Base-by-base conservation (phyloP, 2,329 filamentous ascomycete species). In the Verticillium isaacii region DNA sequence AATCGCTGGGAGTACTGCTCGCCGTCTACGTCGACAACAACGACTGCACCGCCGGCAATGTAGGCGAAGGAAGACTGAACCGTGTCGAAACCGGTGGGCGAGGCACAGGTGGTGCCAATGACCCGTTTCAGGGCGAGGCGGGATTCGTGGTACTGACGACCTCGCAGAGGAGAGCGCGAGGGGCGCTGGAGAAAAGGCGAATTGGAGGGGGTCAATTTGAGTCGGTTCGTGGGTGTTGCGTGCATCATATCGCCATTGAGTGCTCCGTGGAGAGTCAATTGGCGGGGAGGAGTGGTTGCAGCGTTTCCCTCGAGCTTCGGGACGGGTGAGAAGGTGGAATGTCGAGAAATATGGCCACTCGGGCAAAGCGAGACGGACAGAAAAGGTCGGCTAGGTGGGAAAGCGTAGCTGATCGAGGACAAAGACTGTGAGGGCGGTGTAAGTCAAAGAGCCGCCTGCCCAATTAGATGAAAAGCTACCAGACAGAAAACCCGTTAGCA, bases 11-110 rank as follows among this genome's bases (percentile, higher is more conserved):
- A 84, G 70, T 84, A 85, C 58, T 80, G 75, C 71, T 90, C 82
- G 59, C 87, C 85, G 66, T 92, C 86, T 59, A 97, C 82, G 67
- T 91, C 88, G 8, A 93, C 92, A 19, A 98, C 86, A 0, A 99
- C 92, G n/a, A 92, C 94, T 54, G 94, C 92, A 11, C 93, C 95
- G 61, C 95, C 95, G 9, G 95, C 94, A 65, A 93, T 93, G 73
- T 96, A 95, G 61, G 93, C 93, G 75, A 98, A 97, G 58, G 84
- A 89, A 14, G 88, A 85, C 50, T 89, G 81, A 63, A 94, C 87
- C 66, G 86, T 88, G 72, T 96, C 93, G 75, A 99, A 96, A 65
- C 91, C 92, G 72, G 90, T 93, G 50, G 92, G 89, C 5, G 90
- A 91, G 67, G 82, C 86, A 66, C 92, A 94, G 8, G 94, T 98